Evolutionary conservation across 2,329 filamentous ascomycete species (phyloP).

Genomic region (Aspergillus ochraceus): DNA sequence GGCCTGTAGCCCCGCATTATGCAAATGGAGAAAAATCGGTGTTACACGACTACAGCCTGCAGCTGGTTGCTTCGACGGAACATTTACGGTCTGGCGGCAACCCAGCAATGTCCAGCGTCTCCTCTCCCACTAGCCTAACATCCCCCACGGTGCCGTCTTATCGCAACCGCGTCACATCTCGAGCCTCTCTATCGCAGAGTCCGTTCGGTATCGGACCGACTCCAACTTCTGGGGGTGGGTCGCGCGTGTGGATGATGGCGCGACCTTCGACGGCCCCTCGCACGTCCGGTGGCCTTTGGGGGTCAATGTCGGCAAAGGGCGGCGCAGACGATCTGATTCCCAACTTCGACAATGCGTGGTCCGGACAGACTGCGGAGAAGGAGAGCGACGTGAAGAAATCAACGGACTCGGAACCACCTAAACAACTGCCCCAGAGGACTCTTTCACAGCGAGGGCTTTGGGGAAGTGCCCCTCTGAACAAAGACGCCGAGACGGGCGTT

Average conservation of each 20-base stretch:
- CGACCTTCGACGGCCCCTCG: conserved; percentile 25
- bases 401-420: conserved; percentile 10
- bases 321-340: conserved; percentile 37
- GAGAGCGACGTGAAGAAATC: not conserved
- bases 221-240: conserved; percentile 11
- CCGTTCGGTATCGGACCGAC: conserved; percentile 27
- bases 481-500: conserved; percentile 27
- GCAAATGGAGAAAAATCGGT: conserved; percentile 26
- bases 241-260: conserved; percentile 24
- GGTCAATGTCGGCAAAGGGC: conserved; percentile 21
- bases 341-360: conserved; percentile 33
- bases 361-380: conserved; percentile 10
- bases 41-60: conserved; percentile 59
- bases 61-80: conserved; percentile 60
- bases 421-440: conserved; percentile 29
- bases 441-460: conserved; percentile 39
- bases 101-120: conserved; percentile 27
- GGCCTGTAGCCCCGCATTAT: conserved; percentile 7
- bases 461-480: conserved; percentile 32
- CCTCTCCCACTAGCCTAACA: conserved; percentile 22
- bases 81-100: conserved; percentile 55
- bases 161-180: conserved; percentile 33
- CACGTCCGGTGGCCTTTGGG: conserved; percentile 37
- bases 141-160: conserved; percentile 29
- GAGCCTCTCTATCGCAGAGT: conserved; percentile 27